Evolutionary conservation across 1,284 basidiomycete genomes (phyloP), one percentile per base, ranked within the genome.

Genomic region (Heterobasidion occidentale): DNA sequence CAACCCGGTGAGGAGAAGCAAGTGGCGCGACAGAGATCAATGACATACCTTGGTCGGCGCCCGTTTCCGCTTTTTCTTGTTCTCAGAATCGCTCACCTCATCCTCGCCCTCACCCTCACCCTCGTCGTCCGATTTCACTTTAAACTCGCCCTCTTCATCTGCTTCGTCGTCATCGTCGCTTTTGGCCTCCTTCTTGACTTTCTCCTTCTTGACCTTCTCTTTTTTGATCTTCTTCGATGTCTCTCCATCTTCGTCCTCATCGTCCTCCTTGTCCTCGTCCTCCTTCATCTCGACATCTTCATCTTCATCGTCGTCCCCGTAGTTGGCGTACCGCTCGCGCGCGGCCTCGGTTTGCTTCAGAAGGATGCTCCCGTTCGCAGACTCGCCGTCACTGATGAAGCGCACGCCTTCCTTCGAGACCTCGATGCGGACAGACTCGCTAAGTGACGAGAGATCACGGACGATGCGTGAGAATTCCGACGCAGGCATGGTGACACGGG

Each of bases 341-440:
- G 73, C 74, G 6, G 74, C 71, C 46, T 77, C 74, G 11, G 71
- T 75, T 58, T 91, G 92, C 72, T 93, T 92, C 52, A 99, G 74
- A 27, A 97, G 78, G 7, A 99, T 88, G 63, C 77, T 88, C 1
- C 94, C 96, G 57, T 92, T 94, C 11, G 96, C 96, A 7, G 94
- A 86, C 71, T 99, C 97, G 47, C 97, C 97, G 53, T 98, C 95
- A 49, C 87, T 84, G 9, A 84, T 82, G 71, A 99, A 99, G n/a
- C 92, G 81, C 17, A 98, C 90, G 48, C 96, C 97, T 69, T 99
- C 96, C 70, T 99, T 98, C 61, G 86, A 86, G 46, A 97, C 94
- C 64, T 98, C 94, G 69, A 99, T 97, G 59, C 93, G 89, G 58
- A 99, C 95, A 50, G 84, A 88, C 76, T 99, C 97, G 56, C 97